Percentiles rank a stretch among this genome's conserved stretches.
These are phyloP conservation scores for Cenchrus americanus DNA, from an alignment of 176 grass and related monocot species.

Conservation along the genomic window DNA sequence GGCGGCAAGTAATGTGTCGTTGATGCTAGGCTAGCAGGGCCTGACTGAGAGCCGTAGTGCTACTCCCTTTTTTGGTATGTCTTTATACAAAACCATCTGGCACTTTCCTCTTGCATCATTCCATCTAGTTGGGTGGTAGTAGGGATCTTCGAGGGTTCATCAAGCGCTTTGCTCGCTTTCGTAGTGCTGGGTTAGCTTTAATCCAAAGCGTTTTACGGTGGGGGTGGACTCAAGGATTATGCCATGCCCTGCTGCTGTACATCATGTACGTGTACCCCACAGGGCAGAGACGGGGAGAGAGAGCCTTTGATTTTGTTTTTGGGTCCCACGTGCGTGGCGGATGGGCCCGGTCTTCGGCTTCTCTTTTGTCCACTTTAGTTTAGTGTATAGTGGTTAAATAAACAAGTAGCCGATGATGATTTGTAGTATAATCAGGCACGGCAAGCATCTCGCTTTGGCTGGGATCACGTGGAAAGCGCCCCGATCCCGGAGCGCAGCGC, in stretches of 20 bases:
- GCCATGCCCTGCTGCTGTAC: background rate
- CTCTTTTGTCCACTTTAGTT: slow-evolving; percentile 46
- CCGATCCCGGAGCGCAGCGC: slow-evolving; percentile 44
- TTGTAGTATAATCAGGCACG: slow-evolving; percentile 59
- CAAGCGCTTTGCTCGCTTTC: slow-evolving; percentile 24
- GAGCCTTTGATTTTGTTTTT: background rate
- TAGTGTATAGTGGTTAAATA: background rate
- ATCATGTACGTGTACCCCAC: no score
- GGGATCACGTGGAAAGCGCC: slow-evolving; percentile 56
- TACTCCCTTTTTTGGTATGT: background rate
- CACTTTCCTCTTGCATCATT: slow-evolving; percentile 37
- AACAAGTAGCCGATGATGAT: background rate
- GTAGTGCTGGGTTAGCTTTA: slow-evolving; percentile 49
- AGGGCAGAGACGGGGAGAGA: background rate
- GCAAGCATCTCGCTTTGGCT: slow-evolving; percentile 63
- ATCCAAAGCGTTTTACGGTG: slow-evolving; percentile 33
- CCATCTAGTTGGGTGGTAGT: background rate
- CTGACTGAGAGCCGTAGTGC: background rate
- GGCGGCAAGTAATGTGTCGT: background rate
- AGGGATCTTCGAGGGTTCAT: slow-evolving; percentile 22
- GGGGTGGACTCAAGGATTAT: background rate
- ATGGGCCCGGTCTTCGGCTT: slow-evolving; percentile 27
- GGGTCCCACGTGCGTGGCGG: slow-evolving; percentile 30
- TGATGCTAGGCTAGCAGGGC: background rate
- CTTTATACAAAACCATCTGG: background rate